These are phyloP conservation scores for Xanthoparmelia taractica DNA, from an alignment of 495 filamentous ascomycete genomes.

Conservation along the genomic window DNA sequence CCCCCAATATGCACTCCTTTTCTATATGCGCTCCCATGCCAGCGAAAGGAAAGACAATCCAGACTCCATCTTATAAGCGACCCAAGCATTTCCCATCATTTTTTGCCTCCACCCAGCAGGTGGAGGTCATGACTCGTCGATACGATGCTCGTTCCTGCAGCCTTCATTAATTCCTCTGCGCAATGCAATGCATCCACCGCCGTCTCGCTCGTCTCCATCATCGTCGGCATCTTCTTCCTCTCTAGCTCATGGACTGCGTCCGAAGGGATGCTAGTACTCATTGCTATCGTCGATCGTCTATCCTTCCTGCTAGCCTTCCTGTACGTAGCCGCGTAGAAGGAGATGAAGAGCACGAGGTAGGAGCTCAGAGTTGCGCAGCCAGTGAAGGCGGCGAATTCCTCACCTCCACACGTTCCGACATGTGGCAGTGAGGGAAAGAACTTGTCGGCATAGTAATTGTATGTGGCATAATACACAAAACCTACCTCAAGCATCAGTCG, in stretches of 20 bases:
- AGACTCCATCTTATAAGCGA: background rate
- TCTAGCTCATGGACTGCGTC: conserved; percentile 12
- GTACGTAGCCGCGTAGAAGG: conserved; percentile 29
- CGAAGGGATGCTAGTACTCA: conserved; percentile 15
- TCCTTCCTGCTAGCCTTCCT: conserved; percentile 24
- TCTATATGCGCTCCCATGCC: no score
- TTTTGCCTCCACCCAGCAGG: conserved; percentile 9
- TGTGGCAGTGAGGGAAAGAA: conserved; percentile 27
- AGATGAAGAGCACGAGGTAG: conserved; percentile 30
- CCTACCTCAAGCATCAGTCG: conserved; percentile 17
- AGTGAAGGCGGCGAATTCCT: conserved; percentile 29
- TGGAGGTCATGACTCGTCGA: conserved; percentile 9
- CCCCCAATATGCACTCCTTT: no score
- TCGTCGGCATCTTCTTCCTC: conserved; percentile 17
- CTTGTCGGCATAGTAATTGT: conserved; percentile 26
- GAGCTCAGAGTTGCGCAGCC: conserved; percentile 31
- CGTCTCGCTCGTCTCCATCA: conserved; percentile 15
- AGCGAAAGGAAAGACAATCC: no score
- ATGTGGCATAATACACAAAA: conserved; percentile 31
- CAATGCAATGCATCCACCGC: conserved; percentile 16
- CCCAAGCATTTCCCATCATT: background rate
- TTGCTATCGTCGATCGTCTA: conserved; percentile 9
- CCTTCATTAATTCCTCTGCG: conserved; percentile 20
- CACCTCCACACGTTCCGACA: conserved; percentile 26
- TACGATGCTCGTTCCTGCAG: conserved; percentile 16